phyloP scores from a whole-genome alignment of 2,329 filamentous ascomycete genomes.

The Diatrype stigma region DNA sequence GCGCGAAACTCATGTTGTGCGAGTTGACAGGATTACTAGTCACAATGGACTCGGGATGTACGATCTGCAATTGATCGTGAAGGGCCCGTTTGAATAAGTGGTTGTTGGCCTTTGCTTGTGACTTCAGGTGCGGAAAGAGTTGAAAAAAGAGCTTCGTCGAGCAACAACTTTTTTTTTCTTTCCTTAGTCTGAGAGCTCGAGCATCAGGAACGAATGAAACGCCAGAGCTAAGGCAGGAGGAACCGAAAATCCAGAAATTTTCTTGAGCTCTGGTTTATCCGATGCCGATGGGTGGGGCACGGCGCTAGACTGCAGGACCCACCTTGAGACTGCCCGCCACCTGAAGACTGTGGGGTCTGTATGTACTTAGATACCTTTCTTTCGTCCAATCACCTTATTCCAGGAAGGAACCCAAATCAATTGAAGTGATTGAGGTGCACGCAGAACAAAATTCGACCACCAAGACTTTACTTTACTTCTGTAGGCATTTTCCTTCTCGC shows the following conservation, averaged over 20 bases:
- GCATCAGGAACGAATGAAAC: neutral
- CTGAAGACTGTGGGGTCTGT: too few relatives aligned
- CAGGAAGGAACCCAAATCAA: neutral
- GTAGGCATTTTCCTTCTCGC: neutral
- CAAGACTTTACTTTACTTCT: too few relatives aligned
- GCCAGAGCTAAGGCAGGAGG: neutral
- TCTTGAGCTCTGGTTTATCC: neutral
- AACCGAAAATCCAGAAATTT: neutral
- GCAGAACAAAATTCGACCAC: neutral
- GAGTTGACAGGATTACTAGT: too few relatives aligned
- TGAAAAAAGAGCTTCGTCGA: neutral
- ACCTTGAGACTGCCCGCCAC: neutral
- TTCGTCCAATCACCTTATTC: neutral
- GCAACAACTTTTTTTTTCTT: neutral
- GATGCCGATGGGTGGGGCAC: neutral
- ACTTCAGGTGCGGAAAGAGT: neutral
- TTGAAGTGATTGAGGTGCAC: neutral
- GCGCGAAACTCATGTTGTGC: slow-evolving; percentile 38
- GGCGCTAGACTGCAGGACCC: neutral
- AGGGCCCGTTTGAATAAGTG: too few relatives aligned
- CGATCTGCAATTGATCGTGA: too few relatives aligned
- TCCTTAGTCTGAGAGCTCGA: neutral
- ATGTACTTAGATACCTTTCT: neutral
- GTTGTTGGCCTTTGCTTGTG: neutral
- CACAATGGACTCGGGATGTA: too few relatives aligned